A percentile compares a stretch with the other conserved stretches of the same genome.
Conservation (phyloP, 371 early-diverging fungal species). For the Rhizopus arrhizus region DNA sequence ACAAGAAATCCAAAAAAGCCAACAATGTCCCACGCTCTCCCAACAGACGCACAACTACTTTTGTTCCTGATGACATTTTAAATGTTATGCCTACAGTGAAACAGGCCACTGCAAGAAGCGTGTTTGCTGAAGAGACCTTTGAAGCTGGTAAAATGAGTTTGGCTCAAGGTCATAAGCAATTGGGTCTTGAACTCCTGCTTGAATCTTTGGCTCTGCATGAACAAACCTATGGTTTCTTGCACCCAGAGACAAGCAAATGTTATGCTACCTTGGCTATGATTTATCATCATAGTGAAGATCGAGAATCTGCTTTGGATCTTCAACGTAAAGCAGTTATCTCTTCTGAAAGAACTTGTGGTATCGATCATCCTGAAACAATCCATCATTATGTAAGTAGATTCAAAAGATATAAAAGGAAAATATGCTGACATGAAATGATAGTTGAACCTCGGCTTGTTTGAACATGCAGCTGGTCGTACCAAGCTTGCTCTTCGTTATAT, state of each 20-base stretch:
- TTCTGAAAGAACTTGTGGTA: conserved; percentile 81
- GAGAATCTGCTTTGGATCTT: conserved; percentile 73
- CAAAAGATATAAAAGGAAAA: neutral
- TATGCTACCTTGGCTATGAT: conserved; percentile 88
- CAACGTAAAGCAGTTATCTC: conserved; percentile 88
- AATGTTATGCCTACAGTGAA: conserved; percentile 85
- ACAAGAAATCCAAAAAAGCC: conserved; percentile 38
- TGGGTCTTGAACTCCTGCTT: conserved; percentile 79
- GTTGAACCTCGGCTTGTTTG: conserved; percentile 86
- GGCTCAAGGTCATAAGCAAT: conserved; percentile 76
- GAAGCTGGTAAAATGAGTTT: conserved; percentile 86
- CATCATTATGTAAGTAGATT: conserved; percentile 76
- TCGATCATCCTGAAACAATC: conserved; percentile 87
- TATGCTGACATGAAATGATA: conserved; percentile 18
- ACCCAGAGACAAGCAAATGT: conserved; percentile 84
- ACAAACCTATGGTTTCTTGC: conserved; percentile 89
- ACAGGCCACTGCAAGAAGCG: conserved; percentile 66
- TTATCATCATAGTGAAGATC: conserved; percentile 79
- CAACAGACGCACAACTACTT: conserved; percentile 48
- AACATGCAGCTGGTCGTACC: conserved; percentile 78
- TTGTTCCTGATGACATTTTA: conserved; percentile 76
- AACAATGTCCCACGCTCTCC: conserved; percentile 3
- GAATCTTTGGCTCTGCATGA: conserved; percentile 89
- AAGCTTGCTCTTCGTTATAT: conserved; percentile 79
- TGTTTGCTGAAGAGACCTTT: conserved; percentile 86